Base-by-base conservation (phyloP, 202 grass and related monocot genomes). In the Setaria italica region DNA sequence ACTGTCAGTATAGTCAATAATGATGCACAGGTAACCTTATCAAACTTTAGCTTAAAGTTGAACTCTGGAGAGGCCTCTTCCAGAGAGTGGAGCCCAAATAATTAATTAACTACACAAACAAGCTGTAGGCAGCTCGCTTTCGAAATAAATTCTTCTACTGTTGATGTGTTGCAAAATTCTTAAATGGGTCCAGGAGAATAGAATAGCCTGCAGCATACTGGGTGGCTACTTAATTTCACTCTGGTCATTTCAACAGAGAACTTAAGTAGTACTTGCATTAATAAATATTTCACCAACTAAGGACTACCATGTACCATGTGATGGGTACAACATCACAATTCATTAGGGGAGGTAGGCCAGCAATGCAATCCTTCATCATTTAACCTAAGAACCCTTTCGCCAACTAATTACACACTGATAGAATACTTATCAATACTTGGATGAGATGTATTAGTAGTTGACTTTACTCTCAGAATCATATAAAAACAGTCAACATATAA, bases 131-230 rank as follows among this genome's bases (percentile, higher is more conserved):
- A 81, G 34, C 20, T 55, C 2, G 9, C 6, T 70, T 32, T n/a
- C 35, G 10, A 77, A 70, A 60, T n/a, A 41, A 37, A 59, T 60
- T 62, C 35, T 50, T 53, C 34, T 58, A 46, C 25, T 25, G 39
- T 72, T 15, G 12, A 10, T 80, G 33, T 41, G 48, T 42, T 30
- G 56, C 3, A 50, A 56, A 65, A 42, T 50, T 29, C 2, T 79
- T 66, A 30, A 17, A 47, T 45, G 32, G 70, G 51, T 45, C 32
- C 33, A 76, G 51, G 53, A 62, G 14, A 85, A 62, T 71, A 64
- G 65, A 9, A 82, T 35, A 47, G 16, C 42, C 15, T 53, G 20
- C 13, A 57, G 12, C 34, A 41, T 54, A 59, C 70, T 82, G 54
- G 35, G 2, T 76, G 7, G 37, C 50, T 85, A 2, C 15, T 62